Evolutionary conservation across 805 yeast species (phyloP), one percentile per base, ranked within the genome.

Genomic region (Kodamaea jinghongensis): DNA sequence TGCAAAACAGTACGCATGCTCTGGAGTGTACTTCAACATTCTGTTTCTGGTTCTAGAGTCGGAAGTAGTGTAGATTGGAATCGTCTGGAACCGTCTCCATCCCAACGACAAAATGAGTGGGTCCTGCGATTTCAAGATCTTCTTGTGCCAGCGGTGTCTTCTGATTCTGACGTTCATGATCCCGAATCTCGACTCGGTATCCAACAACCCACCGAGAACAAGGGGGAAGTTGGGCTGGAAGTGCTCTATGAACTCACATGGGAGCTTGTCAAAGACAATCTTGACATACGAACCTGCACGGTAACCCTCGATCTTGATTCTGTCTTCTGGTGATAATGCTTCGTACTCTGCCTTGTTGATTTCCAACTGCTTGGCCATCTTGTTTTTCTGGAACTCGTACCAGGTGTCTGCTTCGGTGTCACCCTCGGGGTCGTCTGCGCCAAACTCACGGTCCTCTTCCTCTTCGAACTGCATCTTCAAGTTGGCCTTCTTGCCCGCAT

Each of bases 71-170:
- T 90, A 93, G 17, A 93, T 76, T 6, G 99, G 99, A 40, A 91
- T 67, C 0, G 99, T 90, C 65, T 93, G 99, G 70, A 93, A 95
- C 62, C 99, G 76, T 70, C 99, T 81, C 99, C 99, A 93, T 28
- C 99, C 99, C 31, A 93, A 67, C 0, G 98, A 91, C 35, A 93
- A 61, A 39, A 93, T 88, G 49, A 95, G 72, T 1, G 99, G 99
- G 66, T 93, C 99, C 57, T 88, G 95, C 7, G 97, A 79, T 63
- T 93, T 93, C 53, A 93, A 72, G 43, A 95, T 87, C 74, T 89
- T 89, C 59, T 89, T 91, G 66, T 93, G 97, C 99, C 99, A 93
- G 71, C 99, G 81, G 61, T 93, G 99, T 65, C 96, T 82, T 79
- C 96, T 89, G 45, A 93, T 79, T 68, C 98, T 80, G 34, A 87